Base-by-base conservation (phyloP, 225 moss, liverwort and hornwort genomes). In the Sphagnum contortum region DNA sequence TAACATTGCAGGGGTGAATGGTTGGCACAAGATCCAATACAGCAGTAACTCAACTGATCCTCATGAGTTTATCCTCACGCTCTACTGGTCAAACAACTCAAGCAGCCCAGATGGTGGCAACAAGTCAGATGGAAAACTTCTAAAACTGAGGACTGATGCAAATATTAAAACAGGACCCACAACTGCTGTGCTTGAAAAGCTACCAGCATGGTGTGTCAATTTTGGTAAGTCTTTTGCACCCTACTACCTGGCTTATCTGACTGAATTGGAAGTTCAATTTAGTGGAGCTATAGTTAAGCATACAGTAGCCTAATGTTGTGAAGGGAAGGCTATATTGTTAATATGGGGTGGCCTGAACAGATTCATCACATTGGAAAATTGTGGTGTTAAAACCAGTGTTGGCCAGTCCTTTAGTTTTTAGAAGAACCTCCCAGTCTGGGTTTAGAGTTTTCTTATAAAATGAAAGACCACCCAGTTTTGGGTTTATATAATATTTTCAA, bases 171-270 rank as follows among this genome's bases (percentile, higher is more conserved):
- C 92, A 59, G 70, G 78, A 5, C 83, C 80, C 57, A 64, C 89
- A 52, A 73, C 74, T 2, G 65, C 48, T 71, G 75, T 91, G 70
- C 67, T 93, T 49, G 72, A 62, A 12, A 71, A 80, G 71, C 80
- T 98, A 55, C 91, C 93, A 1, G 45, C 76, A 7, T 91, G 94
- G 89, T 98, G 98, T 64, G 72, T 77, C 69, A 80, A 72, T 67
- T 91, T 93, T 60, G 93, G 98, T 5, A 98, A 93, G 68, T 98
- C 98, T 12, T 87, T 87, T 0, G 66, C 86, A 6, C 98, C 98
- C 4, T 98, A 93, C 67, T 50, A 89, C 6, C 63, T 93, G 62
- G 76, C 82, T 6, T 93, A 91, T 74, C 76, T 96, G 64, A 82
- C 90, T 29, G 29, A 29, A 29, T 29, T 29, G 29, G 29, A 29